A percentile compares a stretch with the other conserved stretches of the same genome.
phyloP scores from a whole-genome alignment of 805 yeast species.

The Clavispora santaluciae region DNA sequence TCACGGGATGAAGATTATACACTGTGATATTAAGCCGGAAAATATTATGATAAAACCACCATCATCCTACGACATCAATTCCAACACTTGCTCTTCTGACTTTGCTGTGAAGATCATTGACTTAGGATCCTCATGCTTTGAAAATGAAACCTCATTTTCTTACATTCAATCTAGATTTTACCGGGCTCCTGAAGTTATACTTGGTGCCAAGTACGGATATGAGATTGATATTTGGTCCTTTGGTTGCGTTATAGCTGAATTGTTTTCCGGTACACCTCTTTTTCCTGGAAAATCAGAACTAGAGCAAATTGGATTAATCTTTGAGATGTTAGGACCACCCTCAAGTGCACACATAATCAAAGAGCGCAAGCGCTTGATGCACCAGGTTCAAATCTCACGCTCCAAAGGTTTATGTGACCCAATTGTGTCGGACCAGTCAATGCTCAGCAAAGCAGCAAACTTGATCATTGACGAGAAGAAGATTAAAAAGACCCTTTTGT shows the following conservation, averaged over 20 bases:
- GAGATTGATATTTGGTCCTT: constrained; percentile 85
- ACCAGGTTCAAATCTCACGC: constrained; percentile 14
- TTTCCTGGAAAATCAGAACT: constrained; percentile 35
- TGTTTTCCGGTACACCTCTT: constrained; percentile 15
- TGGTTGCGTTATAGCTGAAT: constrained; percentile 59
- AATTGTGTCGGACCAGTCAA: constrained; percentile 8
- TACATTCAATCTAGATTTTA: constrained; percentile 65
- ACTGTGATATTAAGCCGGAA: constrained; percentile 86
- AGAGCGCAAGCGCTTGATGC: constrained; percentile 34
- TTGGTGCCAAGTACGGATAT: constrained; percentile 59
- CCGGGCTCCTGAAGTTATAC: constrained; percentile 71
- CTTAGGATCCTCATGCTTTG: constrained; percentile 64
- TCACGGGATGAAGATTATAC: constrained; percentile 56
- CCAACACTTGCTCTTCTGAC: constrained; percentile 27
- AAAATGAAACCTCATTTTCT: constrained; percentile 41
- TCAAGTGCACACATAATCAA: constrained; percentile 32
- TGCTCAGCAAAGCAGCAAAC: constrained; percentile 1
- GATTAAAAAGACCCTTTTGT: constrained; percentile 31
- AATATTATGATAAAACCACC: constrained; percentile 58
- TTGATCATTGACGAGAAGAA: constrained; percentile 26
- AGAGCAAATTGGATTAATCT: constrained; percentile 40
- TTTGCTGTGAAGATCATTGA: constrained; percentile 67
- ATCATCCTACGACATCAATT: constrained; percentile 4
- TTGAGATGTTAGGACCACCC: constrained; percentile 47
- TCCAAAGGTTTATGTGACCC: constrained; percentile 11